Evolutionary conservation across 2,329 filamentous ascomycete genomes (phyloP), one percentile per base, ranked within the genome.

Genomic region (Trichoderma sp.): DNA sequence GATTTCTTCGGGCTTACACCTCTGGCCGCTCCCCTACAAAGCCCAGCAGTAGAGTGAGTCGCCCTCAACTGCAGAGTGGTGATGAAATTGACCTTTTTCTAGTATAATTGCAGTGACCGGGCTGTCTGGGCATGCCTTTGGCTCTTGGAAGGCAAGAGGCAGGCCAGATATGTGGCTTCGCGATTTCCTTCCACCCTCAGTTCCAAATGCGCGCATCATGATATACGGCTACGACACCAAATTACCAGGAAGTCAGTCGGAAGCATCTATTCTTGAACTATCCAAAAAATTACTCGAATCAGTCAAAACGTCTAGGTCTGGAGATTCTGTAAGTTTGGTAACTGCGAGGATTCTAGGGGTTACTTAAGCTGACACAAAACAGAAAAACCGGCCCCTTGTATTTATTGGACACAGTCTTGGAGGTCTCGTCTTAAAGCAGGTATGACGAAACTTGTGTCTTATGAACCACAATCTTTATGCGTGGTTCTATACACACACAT

Each of bases 161-260:
- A 71, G 70, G 21, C 49, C 74, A 21, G 66, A 76, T 18, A 66
- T 78, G 54, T 78, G 75, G 77, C 65, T 77, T 18, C 72, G 74
- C 14, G 76, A 78, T 66, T 77, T 68, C 26, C 71, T 78, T 13
- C 72, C 75, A 1, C 10, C 63, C 1, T 73, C 75, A 21, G 14
- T 76, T 4, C 72, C 72, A 3, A 70, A 71, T 8, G 68, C 70
- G 30, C 73, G 76, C 37, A 65, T 78, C 6, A 55, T 78, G 10
- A 21, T 77, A 28, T 78, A 78, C 59, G 76, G 77, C 24, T 78
- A 78, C 59, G 70, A 78, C 66, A 75, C 74, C 13, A 68, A 28
- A 5, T 70, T 77, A 14, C 61, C 60, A 2, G 65, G 67, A 34
- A 77, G 71, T 49, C 28, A 59, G 3, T 72, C 71, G 1, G 75